Percentiles rank a stretch among this genome's conserved stretches.
Conservation (phyloP, 352 stramenopile genomes). For the Phytophthora fragariae region DNA sequence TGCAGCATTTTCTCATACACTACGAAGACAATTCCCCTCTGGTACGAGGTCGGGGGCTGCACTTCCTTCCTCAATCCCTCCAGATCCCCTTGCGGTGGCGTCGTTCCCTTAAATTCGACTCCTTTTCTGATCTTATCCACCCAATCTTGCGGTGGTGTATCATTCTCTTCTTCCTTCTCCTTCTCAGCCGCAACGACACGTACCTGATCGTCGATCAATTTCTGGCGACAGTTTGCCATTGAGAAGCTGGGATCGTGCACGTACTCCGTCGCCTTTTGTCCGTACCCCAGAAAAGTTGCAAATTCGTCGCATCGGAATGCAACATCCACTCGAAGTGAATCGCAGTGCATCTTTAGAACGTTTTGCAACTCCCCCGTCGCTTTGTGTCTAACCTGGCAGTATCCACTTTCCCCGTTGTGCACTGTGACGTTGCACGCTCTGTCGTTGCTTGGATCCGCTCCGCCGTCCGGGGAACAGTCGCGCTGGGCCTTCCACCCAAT, state of each 20-base stretch:
- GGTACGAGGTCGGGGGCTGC: conserved; percentile 13
- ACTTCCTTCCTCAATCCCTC: conserved; percentile 13
- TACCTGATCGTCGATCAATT: conserved; percentile 45
- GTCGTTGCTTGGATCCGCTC: conserved; percentile 40
- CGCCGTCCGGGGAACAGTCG: conserved; percentile 52
- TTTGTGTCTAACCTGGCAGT: conserved; percentile 54
- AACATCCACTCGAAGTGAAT: conserved; percentile 56
- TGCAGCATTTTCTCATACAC: conserved; percentile 61
- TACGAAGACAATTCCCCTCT: conserved; percentile 60
- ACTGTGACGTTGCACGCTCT: conserved; percentile 49
- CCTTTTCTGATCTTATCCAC: conserved; percentile 32
- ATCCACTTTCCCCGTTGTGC: conserved; percentile 52
- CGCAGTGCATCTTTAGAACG: conserved; percentile 72
- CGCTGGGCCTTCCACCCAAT: conserved; percentile 57
- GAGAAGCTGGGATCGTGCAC: conserved; percentile 52
- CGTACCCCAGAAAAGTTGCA: conserved; percentile 48
- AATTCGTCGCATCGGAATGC: conserved; percentile 58
- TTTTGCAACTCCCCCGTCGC: conserved; percentile 34
- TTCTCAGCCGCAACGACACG: conserved; percentile 6
- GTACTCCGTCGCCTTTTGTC: conserved; percentile 48
- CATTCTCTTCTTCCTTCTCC: conserved; percentile 6
- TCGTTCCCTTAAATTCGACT: conserved; percentile 12
- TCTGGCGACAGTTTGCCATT: conserved; percentile 32
- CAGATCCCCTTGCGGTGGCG: conserved; percentile 8
- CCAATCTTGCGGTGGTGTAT: conserved; percentile 7